These are phyloP conservation scores for Pelagophyceae sp. DNA, from an alignment of 352 stramenopile species.

Conservation along the genomic window DNA sequence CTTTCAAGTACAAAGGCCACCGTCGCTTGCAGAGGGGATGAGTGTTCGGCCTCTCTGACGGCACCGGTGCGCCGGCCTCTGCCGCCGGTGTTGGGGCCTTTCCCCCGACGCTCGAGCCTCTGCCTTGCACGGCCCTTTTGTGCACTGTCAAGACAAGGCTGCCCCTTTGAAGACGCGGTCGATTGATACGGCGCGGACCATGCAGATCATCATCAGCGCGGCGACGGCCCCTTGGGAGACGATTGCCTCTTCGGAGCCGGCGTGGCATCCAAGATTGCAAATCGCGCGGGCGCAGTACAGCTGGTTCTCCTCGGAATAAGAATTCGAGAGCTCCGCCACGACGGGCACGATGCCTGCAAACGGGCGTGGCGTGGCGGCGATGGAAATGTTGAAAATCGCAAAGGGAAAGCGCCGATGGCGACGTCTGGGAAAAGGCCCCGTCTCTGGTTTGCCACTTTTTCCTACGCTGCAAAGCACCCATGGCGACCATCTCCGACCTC, in stretches of 20 bases:
- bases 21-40: too few species aligned
- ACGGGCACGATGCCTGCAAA: conserved; percentile 38
- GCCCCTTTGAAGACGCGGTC: too few species aligned
- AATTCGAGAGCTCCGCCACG: conserved; percentile 39
- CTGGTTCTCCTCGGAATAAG: conserved; percentile 43
- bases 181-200: conserved; percentile 45
- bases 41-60: too few species aligned
- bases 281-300: conserved; percentile 40
- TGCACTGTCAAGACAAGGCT: too few species aligned
- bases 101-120: too few species aligned
- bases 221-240: conserved; percentile 37
- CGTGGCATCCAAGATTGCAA: conserved; percentile 43
- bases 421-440: not conserved
- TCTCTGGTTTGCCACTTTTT: too few species aligned
- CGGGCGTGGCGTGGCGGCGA: too few species aligned
- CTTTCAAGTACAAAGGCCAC: too few species aligned
- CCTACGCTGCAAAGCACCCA: too few species aligned
- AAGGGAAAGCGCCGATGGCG: not conserved
- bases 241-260: conserved; percentile 36
- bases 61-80: too few species aligned
- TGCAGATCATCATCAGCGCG: conserved; percentile 45
- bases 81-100: too few species aligned
- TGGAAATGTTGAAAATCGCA: not conserved
- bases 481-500: conserved; percentile 38
- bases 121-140: too few species aligned